These are phyloP conservation scores for Rhynchospora tenuis DNA, from an alignment of 176 grass and related monocot genomes.

Conservation along the genomic window DNA sequence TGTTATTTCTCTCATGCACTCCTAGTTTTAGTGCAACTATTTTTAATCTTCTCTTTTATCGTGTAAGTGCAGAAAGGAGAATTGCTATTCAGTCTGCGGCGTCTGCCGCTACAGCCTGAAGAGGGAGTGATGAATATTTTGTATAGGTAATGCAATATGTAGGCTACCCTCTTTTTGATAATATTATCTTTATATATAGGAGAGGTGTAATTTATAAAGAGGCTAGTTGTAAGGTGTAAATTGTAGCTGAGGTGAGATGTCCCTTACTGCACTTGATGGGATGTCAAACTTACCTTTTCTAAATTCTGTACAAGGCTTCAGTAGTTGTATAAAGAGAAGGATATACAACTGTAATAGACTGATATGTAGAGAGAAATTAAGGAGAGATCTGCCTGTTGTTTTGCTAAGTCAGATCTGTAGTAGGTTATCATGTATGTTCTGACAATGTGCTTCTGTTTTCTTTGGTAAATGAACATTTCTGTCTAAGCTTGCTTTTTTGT, in stretches of 20 bases:
- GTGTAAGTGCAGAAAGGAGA: constrained; percentile 51
- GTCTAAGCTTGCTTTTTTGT: not conserved
- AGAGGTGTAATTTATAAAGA: constrained; percentile 37
- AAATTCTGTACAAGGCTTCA: constrained; percentile 10
- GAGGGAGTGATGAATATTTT: constrained; percentile 33
- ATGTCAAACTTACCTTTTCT: constrained; percentile 1
- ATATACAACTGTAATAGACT: constrained; percentile 15
- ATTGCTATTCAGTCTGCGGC: constrained; percentile 49
- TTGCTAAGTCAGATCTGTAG: constrained; percentile 12
- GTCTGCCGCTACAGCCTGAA: constrained; percentile 31
- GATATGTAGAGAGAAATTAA: constrained; percentile 12
- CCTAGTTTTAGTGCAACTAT: not conserved
- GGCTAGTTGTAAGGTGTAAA: constrained; percentile 57
- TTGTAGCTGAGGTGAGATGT: constrained; percentile 42
- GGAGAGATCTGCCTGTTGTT: constrained; percentile 13
- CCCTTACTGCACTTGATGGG: not conserved
- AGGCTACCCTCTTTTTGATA: constrained; percentile 36
- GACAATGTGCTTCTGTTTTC: constrained; percentile 5
- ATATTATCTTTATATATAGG: constrained; percentile 32
- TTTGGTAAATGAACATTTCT: constrained; percentile 4
- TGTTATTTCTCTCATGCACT: not conserved
- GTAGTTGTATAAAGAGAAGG: constrained; percentile 12
- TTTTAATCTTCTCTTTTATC: not conserved
- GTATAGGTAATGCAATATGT: constrained; percentile 52
- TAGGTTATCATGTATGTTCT: constrained; percentile 15